Conservation (phyloP, 179 eudicot genomes). For the Dionaea muscipula region DNA sequence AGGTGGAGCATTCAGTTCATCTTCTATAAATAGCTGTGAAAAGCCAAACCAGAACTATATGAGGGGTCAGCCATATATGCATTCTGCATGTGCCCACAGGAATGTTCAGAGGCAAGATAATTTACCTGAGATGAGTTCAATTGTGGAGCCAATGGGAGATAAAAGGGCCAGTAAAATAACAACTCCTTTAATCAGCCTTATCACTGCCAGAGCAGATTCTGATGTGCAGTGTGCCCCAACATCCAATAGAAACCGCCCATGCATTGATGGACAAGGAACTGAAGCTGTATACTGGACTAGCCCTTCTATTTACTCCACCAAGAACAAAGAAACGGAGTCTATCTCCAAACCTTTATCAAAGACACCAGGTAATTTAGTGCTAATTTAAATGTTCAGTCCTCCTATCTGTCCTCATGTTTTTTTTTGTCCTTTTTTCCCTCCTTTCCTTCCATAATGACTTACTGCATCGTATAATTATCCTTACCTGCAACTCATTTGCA, state of each 20-base stretch:
- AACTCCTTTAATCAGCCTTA: constrained; percentile 9
- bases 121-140: constrained; percentile 12
- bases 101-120: constrained; percentile 10
- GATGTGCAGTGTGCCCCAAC: constrained; percentile 12
- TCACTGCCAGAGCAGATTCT: constrained; percentile 9
- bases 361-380: constrained; percentile 11
- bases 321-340: constrained; percentile 7
- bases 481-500: background rate
- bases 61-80: background rate
- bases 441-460: background rate
- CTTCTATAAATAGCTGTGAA: constrained; percentile 5
- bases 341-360: constrained; percentile 7
- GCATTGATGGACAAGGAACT: constrained; percentile 10
- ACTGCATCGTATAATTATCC: background rate
- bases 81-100: constrained; percentile 3
- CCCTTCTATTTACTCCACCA: constrained; percentile 11
- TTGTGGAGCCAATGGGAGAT: constrained; percentile 4
- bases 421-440: too few relatives aligned
- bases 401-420: too few relatives aligned
- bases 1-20: constrained; percentile 1
- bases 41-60: constrained; percentile 10
- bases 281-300: constrained; percentile 8
- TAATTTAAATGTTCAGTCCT: background rate
- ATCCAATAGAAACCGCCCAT: constrained; percentile 3
- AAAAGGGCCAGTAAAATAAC: constrained; percentile 9